Evolutionary conservation across 116 monocot genomes (phyloP).

Genomic region (Cymodocea nodosa): DNA sequence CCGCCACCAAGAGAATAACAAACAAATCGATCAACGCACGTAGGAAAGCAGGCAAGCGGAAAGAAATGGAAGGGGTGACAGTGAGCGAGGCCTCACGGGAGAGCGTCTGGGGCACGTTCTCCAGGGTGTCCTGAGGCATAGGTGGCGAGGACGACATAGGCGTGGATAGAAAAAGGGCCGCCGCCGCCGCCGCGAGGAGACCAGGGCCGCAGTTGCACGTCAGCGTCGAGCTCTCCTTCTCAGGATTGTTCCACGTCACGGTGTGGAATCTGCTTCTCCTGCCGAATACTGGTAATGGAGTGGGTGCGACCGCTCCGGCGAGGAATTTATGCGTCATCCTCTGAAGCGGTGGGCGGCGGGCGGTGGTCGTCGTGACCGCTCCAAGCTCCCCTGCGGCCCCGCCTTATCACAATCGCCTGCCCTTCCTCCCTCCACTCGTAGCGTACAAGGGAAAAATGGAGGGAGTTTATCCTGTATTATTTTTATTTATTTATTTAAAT

Average conservation of each 20-base stretch:
- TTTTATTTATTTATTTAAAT: too few species aligned
- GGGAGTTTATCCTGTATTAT: too few species aligned
- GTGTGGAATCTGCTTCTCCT: too few species aligned
- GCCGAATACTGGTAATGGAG: neutral
- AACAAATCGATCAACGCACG: neutral
- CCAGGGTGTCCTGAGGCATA: conserved; percentile 25
- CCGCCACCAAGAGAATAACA: neutral
- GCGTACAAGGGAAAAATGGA: neutral
- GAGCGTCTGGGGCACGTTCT: conserved; percentile 66
- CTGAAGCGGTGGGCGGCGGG: neutral
- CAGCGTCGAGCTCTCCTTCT: too few species aligned
- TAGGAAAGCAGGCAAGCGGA: neutral
- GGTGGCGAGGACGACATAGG: conserved; percentile 11
- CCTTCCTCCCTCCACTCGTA: neutral
- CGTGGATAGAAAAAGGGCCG: conserved; percentile 33
- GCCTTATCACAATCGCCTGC: too few species aligned
- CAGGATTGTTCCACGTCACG: too few species aligned
- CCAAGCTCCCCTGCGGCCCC: too few species aligned
- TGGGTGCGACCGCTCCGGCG: neutral
- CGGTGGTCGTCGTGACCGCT: neutral
- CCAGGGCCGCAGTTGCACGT: neutral
- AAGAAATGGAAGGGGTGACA: neutral
- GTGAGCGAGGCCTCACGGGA: conserved; percentile 26
- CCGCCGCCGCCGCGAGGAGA: conserved; percentile 3
- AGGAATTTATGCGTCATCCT: neutral